Evolutionary conservation across 2,329 filamentous ascomycete species (phyloP).

Genomic region (Trichophyton simii): DNA sequence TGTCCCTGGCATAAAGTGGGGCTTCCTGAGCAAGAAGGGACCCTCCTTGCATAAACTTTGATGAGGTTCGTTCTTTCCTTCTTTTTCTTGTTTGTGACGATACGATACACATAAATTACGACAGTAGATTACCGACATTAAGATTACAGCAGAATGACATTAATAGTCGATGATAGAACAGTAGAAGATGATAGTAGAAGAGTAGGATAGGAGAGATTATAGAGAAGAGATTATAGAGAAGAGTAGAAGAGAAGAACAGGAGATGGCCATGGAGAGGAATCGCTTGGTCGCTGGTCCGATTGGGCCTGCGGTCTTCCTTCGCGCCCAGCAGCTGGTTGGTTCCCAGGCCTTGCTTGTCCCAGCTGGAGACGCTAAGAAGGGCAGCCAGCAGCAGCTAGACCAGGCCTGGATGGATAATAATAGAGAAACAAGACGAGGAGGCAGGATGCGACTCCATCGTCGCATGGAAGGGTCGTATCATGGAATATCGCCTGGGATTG

Average conservation of each 20-base stretch:
- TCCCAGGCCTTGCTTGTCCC: background rate
- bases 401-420: background rate
- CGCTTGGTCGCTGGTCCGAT: background rate
- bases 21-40: background rate
- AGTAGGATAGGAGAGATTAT: background rate
- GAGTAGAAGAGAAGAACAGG: background rate
- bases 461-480: background rate
- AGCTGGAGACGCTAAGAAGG: background rate
- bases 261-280: background rate
- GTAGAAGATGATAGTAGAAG: background rate
- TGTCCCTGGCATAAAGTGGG: background rate
- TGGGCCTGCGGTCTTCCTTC: background rate
- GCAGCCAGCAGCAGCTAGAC: background rate
- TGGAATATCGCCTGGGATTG: background rate
- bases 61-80: background rate
- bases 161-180: background rate
- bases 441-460: background rate
- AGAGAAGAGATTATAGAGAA: background rate
- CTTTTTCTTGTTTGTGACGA: background rate
- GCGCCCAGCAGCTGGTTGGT: background rate
- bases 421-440: background rate
- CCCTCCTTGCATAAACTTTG: background rate
- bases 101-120: background rate
- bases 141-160: background rate
- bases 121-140: background rate